These are phyloP conservation scores for Entomortierella parvispora DNA, from an alignment of 192 early-diverging fungal genomes.

Conservation along the genomic window DNA sequence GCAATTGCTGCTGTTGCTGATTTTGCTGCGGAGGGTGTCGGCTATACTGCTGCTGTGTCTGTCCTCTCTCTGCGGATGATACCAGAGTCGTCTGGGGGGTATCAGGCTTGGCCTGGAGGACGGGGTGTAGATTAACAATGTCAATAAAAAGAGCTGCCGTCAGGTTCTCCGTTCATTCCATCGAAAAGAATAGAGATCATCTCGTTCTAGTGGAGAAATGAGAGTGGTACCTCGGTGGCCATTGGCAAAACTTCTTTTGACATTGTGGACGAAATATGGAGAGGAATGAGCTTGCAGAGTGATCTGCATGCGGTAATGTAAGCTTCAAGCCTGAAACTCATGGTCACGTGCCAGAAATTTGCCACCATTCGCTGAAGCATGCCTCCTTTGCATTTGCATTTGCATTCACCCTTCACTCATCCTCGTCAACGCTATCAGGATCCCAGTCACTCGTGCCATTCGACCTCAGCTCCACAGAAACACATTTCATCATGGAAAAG, in stretches of 20 bases:
- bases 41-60: not conserved
- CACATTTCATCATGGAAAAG: not conserved
- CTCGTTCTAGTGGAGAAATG: no score
- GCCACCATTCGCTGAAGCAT: no score
- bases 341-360: no score
- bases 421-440: no score
- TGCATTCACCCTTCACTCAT: no score
- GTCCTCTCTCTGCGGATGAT: not conserved
- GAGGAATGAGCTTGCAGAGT: not conserved
- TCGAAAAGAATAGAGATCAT: no score
- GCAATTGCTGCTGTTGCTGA: conserved; percentile 16
- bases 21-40: not conserved
- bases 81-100: not conserved
- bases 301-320: no score
- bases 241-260: conserved; percentile 19
- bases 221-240: conserved; percentile 16
- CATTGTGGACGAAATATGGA: conserved; percentile 1
- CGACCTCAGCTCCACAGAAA: not conserved
- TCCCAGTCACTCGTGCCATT: not conserved
- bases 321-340: no score
- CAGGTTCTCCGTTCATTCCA: no score
- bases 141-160: no score
- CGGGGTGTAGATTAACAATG: no score
- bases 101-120: not conserved
- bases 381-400: no score